Evolutionary conservation across 257 asterid genomes (phyloP).

Genomic region (Rauvolfia tetraphylla): DNA sequence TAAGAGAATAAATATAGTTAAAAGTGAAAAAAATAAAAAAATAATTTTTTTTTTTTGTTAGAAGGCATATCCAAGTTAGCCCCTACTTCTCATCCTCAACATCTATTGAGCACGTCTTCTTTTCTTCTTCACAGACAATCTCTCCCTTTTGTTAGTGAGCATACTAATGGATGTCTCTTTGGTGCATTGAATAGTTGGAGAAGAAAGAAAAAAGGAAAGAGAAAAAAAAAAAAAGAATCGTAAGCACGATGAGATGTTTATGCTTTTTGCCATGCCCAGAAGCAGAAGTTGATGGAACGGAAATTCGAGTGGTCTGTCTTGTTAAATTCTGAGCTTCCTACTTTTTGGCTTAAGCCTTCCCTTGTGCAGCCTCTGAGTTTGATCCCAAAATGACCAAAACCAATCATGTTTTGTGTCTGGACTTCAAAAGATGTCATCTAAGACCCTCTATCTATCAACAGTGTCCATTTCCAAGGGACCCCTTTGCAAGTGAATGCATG

Average conservation of each 20-base stretch:
- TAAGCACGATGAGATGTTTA: constrained; percentile 6
- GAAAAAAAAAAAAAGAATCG: background rate
- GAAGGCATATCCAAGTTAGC: no score
- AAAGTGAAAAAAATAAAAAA: no score
- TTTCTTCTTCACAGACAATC: no score
- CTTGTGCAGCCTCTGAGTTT: background rate
- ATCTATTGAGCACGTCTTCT: no score
- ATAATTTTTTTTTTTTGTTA: no score
- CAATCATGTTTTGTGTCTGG: constrained; percentile 11
- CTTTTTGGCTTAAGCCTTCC: background rate
- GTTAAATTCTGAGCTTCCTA: background rate
- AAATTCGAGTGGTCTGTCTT: background rate
- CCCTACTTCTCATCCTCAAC: no score
- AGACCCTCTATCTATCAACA: background rate
- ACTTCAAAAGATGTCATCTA: constrained; percentile 6
- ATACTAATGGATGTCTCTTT: background rate
- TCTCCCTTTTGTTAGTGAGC: background rate
- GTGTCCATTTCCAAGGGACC: constrained; percentile 12
- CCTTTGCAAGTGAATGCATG: constrained; percentile 12
- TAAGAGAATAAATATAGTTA: no score
- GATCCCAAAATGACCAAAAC: constrained; percentile 11
- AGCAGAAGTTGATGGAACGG: background rate
- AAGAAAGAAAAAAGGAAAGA: background rate
- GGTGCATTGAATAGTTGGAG: background rate
- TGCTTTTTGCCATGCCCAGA: background rate